Evolutionary conservation across 345 rosid species (phyloP), one percentile per base, ranked within the genome.

Genomic region (Diplotaxis tenuifolia): DNA sequence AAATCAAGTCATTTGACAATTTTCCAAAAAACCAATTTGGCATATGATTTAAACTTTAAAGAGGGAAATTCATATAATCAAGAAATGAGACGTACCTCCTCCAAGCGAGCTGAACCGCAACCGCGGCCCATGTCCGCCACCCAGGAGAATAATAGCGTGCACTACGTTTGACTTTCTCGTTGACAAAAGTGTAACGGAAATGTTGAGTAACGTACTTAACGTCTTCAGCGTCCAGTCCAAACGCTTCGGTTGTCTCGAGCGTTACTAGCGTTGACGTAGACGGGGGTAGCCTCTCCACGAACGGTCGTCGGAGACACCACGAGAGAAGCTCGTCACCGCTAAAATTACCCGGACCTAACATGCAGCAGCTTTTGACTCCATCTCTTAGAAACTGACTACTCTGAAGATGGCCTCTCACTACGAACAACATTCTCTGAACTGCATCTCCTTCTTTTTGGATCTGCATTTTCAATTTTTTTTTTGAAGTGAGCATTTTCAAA

Each of bases 111-210:
- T 95, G 99, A 71, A 92, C 83, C 1, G 97, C 96, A 75, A 95
- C 99, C 0, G 97, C 96, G 0, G 96, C 96, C 97, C 97, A 95
- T 6, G 99, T 92, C 16, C 99, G 78, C 99, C 99, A 95, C 8
- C 97, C 99, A 0, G 99, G 97, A 9, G 99, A 95, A 62, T 95
- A 92, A 61, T 87, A 92, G 70, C 99, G 85, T 0, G 97, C 97
- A 62, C 99, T 91, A 56, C 99, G 84, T 84, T 86, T 95, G 45
- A 95, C 96, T 74, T 84, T 85, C 32, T 91, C 97, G 0, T 91
- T 95, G 3, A 91, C 96, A 70, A 95, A 95, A n/a, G 97, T 95
- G 85, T 95, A 95, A 45, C 99, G 85, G 36, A 95, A 95, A 81
- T 95, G 99, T 14, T 92, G 99, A 0, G 99, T 91, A 19, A 91